Evolutionary conservation across 345 rosid genomes (phyloP).

Genomic region (Excoecaria cochinchinensis): DNA sequence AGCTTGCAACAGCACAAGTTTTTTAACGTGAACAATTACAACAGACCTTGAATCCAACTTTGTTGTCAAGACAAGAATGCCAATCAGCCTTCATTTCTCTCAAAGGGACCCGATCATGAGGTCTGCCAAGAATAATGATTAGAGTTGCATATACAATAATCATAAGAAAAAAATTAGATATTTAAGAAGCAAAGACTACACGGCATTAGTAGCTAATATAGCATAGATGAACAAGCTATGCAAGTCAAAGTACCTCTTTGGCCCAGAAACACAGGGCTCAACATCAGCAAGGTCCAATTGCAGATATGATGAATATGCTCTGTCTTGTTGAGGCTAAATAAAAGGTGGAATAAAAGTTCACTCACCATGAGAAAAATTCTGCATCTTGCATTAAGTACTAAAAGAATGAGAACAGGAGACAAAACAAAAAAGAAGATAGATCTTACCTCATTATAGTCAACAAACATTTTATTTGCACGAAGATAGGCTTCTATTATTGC

Average conservation of each 20-base stretch:
- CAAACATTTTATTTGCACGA: slow-evolving; percentile 95
- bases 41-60: slow-evolving; percentile 89
- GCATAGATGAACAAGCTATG: neutral
- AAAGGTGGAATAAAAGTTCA: no score
- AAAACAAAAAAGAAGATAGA: no score
- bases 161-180: no score
- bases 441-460: slow-evolving; percentile 81
- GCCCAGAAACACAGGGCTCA: slow-evolving; percentile 96
- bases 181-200: no score
- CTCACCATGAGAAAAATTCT: no score
- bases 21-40: neutral
- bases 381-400: no score
- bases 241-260: slow-evolving; percentile 58
- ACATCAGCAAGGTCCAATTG: slow-evolving; percentile 73
- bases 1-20: no score
- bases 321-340: slow-evolving; percentile 68
- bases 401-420: no score
- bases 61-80: slow-evolving; percentile 87
- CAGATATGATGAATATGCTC: slow-evolving; percentile 72
- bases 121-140: slow-evolving; percentile 42
- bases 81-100: slow-evolving; percentile 96
- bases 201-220: no score
- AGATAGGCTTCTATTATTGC: slow-evolving; percentile 87
- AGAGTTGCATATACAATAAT: no score
- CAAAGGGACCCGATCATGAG: slow-evolving; percentile 92